Percentiles rank a stretch among this genome's conserved stretches.
phyloP scores from a whole-genome alignment of 192 early-diverging fungal genomes.

The Phlyctochytrium arcticum region DNA sequence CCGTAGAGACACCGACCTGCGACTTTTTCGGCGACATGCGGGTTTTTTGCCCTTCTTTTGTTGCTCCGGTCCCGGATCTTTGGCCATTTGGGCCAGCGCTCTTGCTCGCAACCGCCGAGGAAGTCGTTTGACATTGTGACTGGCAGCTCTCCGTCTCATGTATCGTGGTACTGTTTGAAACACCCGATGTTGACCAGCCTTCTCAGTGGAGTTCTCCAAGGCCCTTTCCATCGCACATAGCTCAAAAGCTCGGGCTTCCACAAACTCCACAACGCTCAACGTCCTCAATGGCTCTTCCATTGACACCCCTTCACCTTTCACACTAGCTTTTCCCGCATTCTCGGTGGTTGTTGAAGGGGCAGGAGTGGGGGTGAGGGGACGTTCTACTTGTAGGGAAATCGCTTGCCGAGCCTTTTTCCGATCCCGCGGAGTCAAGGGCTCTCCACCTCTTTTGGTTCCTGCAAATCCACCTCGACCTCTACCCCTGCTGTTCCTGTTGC shows the following conservation, averaged over 20 bases:
- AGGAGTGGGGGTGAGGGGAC: too few relatives aligned
- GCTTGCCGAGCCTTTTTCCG: constrained; percentile 19
- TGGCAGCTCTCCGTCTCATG: constrained; percentile 88
- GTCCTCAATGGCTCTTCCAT: constrained; percentile 14
- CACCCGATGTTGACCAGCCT: constrained; percentile 55
- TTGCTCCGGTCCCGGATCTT: constrained; percentile 6
- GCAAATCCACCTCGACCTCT: constrained; percentile 2
- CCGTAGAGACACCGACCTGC: constrained; percentile 35
- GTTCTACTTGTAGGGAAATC: constrained; percentile 10
- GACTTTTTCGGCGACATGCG: constrained; percentile 30
- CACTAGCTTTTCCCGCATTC: neutral
- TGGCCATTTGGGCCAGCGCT: constrained; percentile 67
- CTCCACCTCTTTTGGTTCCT: too few relatives aligned
- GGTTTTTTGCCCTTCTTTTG: constrained; percentile 45
- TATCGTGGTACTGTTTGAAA: constrained; percentile 90
- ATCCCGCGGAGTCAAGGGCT: too few relatives aligned
- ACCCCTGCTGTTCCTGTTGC: neutral
- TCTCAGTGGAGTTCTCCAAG: constrained; percentile 56
- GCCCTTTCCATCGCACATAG: constrained; percentile 79
- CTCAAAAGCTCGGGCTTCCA: constrained; percentile 75
- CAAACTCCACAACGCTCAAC: constrained; percentile 58
- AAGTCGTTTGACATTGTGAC: constrained; percentile 91
- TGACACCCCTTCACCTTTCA: neutral
- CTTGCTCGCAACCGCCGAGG: constrained; percentile 74
- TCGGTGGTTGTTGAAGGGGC: too few relatives aligned